A percentile compares a stretch with the other conserved stretches of the same genome.
phyloP scores from a whole-genome alignment of 768 basidiomycete genomes.

The Rhodocollybia butyracea region DNA sequence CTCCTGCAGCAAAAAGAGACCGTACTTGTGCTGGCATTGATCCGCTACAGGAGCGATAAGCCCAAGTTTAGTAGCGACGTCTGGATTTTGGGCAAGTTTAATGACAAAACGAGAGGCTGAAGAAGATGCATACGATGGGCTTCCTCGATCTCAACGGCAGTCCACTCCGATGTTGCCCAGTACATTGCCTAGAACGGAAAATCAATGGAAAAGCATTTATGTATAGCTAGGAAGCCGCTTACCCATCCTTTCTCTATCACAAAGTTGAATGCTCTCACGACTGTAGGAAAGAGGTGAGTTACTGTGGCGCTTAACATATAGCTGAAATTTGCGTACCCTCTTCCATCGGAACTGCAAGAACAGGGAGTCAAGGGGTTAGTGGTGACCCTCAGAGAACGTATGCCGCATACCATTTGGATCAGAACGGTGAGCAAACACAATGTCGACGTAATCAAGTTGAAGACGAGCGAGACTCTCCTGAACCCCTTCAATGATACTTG shows the following conservation, averaged over 20 bases:
- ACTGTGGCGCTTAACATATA: neutral
- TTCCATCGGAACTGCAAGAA: constrained; percentile 54
- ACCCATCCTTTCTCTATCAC: constrained; percentile 74
- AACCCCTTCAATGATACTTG: constrained; percentile 72
- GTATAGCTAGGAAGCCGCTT: constrained; percentile 1
- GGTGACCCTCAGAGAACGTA: neutral
- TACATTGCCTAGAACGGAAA: constrained; percentile 47
- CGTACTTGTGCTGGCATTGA: constrained; percentile 71
- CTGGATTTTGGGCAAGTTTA: constrained; percentile 31
- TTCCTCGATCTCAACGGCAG: constrained; percentile 63
- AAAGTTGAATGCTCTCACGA: constrained; percentile 78
- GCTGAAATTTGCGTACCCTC: constrained; percentile 30
- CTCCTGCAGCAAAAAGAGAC: neutral
- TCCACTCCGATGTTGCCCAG: constrained; percentile 83
- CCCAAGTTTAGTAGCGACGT: constrained; percentile 63
- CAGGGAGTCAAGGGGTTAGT: no score
- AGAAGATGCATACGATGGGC: constrained; percentile 45
- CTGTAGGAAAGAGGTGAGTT: constrained; percentile 5
- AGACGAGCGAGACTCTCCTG: constrained; percentile 65
- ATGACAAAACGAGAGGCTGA: constrained; percentile 7
- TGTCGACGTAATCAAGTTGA: constrained; percentile 72
- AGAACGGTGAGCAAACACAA: constrained; percentile 68
- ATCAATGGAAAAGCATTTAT: neutral
- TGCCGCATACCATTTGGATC: constrained; percentile 45
- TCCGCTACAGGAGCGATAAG: constrained; percentile 72